Conservation (phyloP, 2,329 filamentous ascomycete species). For the Plenodomus biglobosus region DNA sequence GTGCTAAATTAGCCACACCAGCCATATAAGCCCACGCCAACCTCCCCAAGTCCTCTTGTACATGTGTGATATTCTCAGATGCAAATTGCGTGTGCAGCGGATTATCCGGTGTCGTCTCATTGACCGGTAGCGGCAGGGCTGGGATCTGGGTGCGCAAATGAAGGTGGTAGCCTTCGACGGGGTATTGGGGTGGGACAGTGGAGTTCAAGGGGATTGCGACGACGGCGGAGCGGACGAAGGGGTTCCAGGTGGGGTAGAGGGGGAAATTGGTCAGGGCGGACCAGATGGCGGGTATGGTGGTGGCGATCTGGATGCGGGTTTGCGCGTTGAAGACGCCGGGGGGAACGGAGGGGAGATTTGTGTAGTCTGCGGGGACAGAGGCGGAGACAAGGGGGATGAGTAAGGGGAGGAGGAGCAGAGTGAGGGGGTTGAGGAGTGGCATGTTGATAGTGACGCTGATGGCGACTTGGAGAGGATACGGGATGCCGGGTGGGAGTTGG, state of each 20-base stretch:
- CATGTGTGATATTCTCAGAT: constrained; percentile 32
- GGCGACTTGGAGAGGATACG: no score
- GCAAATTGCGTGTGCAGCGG: constrained; percentile 24
- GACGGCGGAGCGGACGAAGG: constrained; percentile 33
- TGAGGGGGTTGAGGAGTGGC: background rate
- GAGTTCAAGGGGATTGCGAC: constrained; percentile 22
- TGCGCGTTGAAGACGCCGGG: constrained; percentile 35
- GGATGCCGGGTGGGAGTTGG: no score
- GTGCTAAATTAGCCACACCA: constrained; percentile 7
- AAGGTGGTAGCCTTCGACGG: constrained; percentile 25
- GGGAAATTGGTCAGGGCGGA: constrained; percentile 32
- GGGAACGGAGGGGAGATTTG: constrained; percentile 30
- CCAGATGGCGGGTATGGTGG: constrained; percentile 26
- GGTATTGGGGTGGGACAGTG: constrained; percentile 27
- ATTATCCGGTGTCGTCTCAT: constrained; percentile 29
- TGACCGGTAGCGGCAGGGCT: constrained; percentile 31
- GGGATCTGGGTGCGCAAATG: constrained; percentile 35
- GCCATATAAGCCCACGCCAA: constrained; percentile 29
- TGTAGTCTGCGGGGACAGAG: constrained; percentile 12
- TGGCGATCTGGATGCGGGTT: constrained; percentile 28
- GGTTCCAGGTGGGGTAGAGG: constrained; percentile 35
- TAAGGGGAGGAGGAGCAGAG: constrained; percentile 1
- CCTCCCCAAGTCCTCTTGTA: constrained; percentile 27
- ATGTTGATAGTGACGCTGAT: no score
- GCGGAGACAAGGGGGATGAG: constrained; percentile 1